Evolutionary conservation across 331 rosid species (phyloP).

Genomic region (Quercus tomentella): DNA sequence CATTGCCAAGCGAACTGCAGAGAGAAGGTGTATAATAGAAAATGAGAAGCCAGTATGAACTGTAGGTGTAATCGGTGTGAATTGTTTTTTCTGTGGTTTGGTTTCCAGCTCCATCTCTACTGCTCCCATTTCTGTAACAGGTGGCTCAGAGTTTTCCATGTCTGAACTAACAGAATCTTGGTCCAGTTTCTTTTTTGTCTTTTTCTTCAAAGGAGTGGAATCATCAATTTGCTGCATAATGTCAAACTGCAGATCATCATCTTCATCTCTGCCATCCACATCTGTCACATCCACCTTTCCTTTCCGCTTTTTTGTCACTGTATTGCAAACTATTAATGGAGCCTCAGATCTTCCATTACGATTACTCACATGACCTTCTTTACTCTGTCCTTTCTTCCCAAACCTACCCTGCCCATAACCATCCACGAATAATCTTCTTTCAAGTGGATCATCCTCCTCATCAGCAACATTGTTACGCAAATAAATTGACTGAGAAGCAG

Average conservation of each 20-base stretch:
- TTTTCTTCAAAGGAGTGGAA: slow-evolving; percentile 49
- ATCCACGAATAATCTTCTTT: slow-evolving; percentile 37
- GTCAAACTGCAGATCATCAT: slow-evolving; percentile 38
- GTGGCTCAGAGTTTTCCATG: slow-evolving; percentile 58
- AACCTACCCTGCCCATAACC: slow-evolving; percentile 44
- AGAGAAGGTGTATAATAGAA: slow-evolving; percentile 88
- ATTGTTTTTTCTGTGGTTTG: slow-evolving; percentile 80
- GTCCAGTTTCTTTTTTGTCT: slow-evolving; percentile 67
- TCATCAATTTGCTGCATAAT: slow-evolving; percentile 33
- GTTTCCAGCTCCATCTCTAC: slow-evolving; percentile 69
- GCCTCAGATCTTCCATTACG: slow-evolving; percentile 59
- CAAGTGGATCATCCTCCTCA: slow-evolving; percentile 52
- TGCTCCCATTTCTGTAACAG: slow-evolving; percentile 40
- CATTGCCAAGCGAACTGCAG: slow-evolving; percentile 96
- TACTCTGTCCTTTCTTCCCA: slow-evolving; percentile 50
- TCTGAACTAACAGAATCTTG: slow-evolving; percentile 52
- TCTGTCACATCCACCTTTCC: slow-evolving; percentile 46
- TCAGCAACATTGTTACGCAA: slow-evolving; percentile 41
- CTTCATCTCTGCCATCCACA: slow-evolving; percentile 44
- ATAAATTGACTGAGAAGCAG: slow-evolving; percentile 35
- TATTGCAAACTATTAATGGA: slow-evolving; percentile 63
- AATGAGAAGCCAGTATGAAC: slow-evolving; percentile 94
- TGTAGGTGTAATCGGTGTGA: slow-evolving; percentile 81
- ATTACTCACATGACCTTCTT: slow-evolving; percentile 33
- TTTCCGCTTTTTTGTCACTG: slow-evolving; percentile 61